A percentile compares a stretch with the other conserved stretches of the same genome.
These are phyloP conservation scores for Flaveria floridana DNA, from an alignment of 140 eudicot genomes.

Conservation along the genomic window DNA sequence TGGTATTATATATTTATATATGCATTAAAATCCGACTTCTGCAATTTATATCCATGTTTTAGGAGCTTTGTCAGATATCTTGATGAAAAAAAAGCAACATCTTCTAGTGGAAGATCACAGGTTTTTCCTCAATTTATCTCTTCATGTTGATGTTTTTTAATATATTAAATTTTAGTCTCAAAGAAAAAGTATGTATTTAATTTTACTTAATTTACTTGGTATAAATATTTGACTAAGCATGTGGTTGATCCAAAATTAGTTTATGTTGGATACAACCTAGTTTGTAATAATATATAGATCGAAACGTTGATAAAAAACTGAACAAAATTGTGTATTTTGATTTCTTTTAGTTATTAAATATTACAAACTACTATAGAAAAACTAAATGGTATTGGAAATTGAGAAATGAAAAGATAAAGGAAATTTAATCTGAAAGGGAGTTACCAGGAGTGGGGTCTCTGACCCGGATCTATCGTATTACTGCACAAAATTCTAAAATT, in stretches of 20 bases:
- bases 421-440: background rate
- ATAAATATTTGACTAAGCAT: constrained; percentile 5
- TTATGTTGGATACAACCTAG: background rate
- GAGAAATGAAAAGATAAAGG: background rate
- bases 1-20: constrained; percentile 11
- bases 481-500: too few relatives aligned
- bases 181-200: constrained; percentile 19
- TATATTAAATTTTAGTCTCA: background rate
- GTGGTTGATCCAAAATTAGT: background rate
- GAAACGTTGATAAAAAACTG: background rate
- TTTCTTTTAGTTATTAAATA: background rate
- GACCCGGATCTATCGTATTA: too few relatives aligned
- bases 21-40: constrained; percentile 11
- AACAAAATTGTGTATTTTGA: background rate
- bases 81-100: constrained; percentile 61
- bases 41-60: constrained; percentile 23
- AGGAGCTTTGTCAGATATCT: constrained; percentile 93
- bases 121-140: constrained; percentile 39
- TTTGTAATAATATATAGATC: background rate
- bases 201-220: constrained; percentile 10
- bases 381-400: background rate
- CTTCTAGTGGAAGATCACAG: constrained; percentile 87
- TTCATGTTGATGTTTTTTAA: constrained; percentile 21
- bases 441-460: background rate
- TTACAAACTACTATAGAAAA: background rate